These are phyloP conservation scores for Pichia inconspicua DNA, from an alignment of 1,139 yeast species.

Conservation along the genomic window DNA sequence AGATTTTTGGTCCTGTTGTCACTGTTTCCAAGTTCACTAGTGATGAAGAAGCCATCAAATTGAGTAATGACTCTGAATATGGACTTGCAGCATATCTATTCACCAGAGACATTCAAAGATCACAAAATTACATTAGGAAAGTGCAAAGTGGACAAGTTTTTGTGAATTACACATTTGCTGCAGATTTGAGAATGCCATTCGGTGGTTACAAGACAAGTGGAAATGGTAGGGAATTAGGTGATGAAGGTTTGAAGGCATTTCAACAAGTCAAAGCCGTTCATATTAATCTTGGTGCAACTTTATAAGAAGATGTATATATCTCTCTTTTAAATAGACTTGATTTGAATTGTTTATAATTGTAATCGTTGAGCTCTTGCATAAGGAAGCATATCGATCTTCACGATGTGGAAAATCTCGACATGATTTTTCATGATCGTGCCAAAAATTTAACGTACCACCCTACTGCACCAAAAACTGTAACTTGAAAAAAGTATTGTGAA, in stretches of 20 bases:
- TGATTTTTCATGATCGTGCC: background rate
- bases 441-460: background rate
- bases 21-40: slow-evolving; percentile 43
- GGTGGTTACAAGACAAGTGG: slow-evolving; percentile 51
- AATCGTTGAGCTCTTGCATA: no score
- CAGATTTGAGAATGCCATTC: slow-evolving; percentile 49
- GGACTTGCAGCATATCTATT: slow-evolving; percentile 56
- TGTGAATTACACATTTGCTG: slow-evolving; percentile 52
- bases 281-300: slow-evolving; percentile 30
- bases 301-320: background rate
- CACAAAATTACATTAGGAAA: slow-evolving; percentile 28
- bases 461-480: no score
- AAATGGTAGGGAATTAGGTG: slow-evolving; percentile 55
- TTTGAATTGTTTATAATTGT: no score
- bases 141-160: slow-evolving; percentile 47
- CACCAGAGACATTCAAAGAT: slow-evolving; percentile 39
- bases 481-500: no score
- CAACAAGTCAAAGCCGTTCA: slow-evolving; percentile 54
- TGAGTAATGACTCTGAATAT: slow-evolving; percentile 46
- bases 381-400: background rate
- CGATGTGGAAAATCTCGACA: background rate
- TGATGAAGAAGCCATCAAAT: slow-evolving; percentile 45
- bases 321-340: background rate
- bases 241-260: slow-evolving; percentile 47
- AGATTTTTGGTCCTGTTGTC: slow-evolving; percentile 56